Evolutionary conservation across 2,329 filamentous ascomycete genomes (phyloP).

Genomic region (Aspergillus sp.): DNA sequence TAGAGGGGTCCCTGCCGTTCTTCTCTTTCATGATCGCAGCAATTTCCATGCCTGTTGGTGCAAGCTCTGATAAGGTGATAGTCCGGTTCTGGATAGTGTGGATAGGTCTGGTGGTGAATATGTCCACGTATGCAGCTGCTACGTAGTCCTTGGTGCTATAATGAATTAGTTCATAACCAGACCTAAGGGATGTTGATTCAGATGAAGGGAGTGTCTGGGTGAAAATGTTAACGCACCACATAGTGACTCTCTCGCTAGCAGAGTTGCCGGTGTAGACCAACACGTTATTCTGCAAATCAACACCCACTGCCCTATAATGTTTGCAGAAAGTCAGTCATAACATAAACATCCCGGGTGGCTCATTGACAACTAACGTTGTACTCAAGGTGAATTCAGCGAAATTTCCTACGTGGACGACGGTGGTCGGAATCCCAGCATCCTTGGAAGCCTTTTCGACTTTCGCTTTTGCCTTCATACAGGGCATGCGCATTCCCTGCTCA

Average conservation of each 20-base stretch:
- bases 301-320: slow-evolving; percentile 12
- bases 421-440: slow-evolving; percentile 19
- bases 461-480: slow-evolving; percentile 11
- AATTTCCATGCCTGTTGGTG: slow-evolving; percentile 18
- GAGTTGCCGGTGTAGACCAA: slow-evolving; percentile 17
- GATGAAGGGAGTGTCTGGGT: background rate
- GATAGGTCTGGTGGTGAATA: slow-evolving; percentile 21
- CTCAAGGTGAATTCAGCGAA: slow-evolving; percentile 21
- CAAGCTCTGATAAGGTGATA: slow-evolving; percentile 16
- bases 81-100: slow-evolving; percentile 6
- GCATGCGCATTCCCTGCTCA: slow-evolving; percentile 16
- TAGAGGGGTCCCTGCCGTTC: too few species aligned
- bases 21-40: slow-evolving; percentile 10
- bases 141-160: slow-evolving; percentile 20
- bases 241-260: slow-evolving; percentile 9
- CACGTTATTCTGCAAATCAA: slow-evolving; percentile 16
- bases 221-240: slow-evolving; percentile 18
- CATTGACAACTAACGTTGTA: slow-evolving; percentile 11
- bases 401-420: slow-evolving; percentile 14
- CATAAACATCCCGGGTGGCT: background rate
- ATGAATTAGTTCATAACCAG: too few species aligned
- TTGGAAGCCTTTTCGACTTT: slow-evolving; percentile 17
- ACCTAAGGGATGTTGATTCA: background rate
- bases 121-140: slow-evolving; percentile 17
- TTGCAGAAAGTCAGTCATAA: background rate